A percentile compares a stretch with the other conserved stretches of the same genome.
Conservation (phyloP, 352 stramenopile genomes). For the Phytopythium helicoides region DNA sequence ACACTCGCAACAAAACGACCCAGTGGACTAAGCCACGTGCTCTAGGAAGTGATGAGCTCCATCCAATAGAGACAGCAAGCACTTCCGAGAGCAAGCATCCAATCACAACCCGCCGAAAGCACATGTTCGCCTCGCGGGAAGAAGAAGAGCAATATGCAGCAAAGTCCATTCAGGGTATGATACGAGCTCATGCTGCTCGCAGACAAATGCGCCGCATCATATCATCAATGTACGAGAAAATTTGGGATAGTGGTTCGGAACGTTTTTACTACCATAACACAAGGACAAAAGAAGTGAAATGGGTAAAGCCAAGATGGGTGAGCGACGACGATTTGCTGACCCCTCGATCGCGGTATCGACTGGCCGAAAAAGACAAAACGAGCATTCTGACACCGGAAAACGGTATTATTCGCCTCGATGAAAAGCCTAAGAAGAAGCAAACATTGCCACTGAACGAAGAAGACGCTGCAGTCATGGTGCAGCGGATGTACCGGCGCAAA, state of each 20-base stretch:
- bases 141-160: constrained; percentile 31
- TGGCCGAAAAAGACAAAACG: constrained; percentile 3
- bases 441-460: constrained; percentile 25
- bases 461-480: constrained; percentile 48
- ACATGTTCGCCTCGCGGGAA: constrained; percentile 17
- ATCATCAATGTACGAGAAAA: constrained; percentile 79
- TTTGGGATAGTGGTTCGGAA: constrained; percentile 47
- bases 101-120: not conserved
- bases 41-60: constrained; percentile 27
- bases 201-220: constrained; percentile 50
- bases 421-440: not conserved
- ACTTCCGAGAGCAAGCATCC: constrained; percentile 2
- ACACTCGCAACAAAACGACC: constrained; percentile 59
- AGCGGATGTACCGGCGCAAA: constrained; percentile 47
- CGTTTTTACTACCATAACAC: constrained; percentile 86
- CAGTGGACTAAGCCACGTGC: constrained; percentile 65
- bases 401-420: not conserved
- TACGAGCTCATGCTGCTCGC: constrained; percentile 45
- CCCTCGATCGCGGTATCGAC: constrained; percentile 32
- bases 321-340: constrained; percentile 60
- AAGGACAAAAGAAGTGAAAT: constrained; percentile 61
- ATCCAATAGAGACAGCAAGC: not conserved
- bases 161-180: constrained; percentile 53
- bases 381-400: constrained; percentile 1
- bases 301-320: constrained; percentile 64